Evolutionary conservation across 257 asterid genomes (phyloP).

Genomic region (Nicotiana benthamiana): DNA sequence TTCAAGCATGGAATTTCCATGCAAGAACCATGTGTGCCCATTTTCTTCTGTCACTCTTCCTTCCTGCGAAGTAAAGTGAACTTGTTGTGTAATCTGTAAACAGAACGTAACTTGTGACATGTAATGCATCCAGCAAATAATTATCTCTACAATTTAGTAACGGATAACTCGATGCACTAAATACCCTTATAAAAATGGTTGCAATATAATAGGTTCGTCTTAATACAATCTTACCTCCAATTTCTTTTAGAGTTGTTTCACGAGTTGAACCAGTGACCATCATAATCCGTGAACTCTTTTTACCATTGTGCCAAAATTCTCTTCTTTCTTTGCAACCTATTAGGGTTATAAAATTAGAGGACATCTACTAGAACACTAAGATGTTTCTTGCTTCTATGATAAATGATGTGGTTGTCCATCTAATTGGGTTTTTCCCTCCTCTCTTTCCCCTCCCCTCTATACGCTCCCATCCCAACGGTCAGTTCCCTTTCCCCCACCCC

Average conservation of each 20-base stretch:
- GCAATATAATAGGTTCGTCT: no score
- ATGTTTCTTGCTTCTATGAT: background rate
- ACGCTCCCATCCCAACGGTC: no score
- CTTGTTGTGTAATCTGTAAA: background rate
- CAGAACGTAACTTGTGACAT: no score
- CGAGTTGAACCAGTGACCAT: background rate
- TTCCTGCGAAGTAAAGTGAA: background rate
- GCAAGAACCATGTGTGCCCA: constrained; percentile 14
- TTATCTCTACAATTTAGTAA: no score
- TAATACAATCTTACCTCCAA: background rate
- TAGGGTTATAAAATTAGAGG: background rate
- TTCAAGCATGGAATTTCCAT: constrained; percentile 31
- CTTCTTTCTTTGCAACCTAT: background rate
- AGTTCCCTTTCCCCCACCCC: no score
- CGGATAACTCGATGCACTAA: no score
- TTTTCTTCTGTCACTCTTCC: constrained; percentile 47
- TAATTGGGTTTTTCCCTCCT: no score
- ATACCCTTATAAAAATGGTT: no score
- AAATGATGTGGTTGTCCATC: background rate
- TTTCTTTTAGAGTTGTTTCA: background rate
- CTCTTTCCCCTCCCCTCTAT: no score
- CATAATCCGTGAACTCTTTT: accelerated
- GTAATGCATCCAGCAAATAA: no score
- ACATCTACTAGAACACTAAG: background rate
- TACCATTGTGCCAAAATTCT: background rate